Evolutionary conservation across 208 protist genomes (phyloP).

Genomic region (Trypanosoma platydactyli): DNA sequence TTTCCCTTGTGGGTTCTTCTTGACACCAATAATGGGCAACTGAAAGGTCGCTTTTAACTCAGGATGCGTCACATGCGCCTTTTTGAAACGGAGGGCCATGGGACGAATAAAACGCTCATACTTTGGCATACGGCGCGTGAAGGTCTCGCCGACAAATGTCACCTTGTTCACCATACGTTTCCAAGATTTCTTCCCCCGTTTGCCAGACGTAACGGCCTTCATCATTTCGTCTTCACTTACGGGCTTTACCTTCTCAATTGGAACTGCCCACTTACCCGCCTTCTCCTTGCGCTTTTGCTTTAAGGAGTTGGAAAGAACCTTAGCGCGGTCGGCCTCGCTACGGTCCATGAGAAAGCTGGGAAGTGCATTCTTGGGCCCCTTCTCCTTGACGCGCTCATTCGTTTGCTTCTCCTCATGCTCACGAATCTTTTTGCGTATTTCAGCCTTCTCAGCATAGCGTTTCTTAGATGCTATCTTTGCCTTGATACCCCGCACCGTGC

Average conservation of each 20-base stretch:
- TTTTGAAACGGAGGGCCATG: slow-evolving; percentile 98
- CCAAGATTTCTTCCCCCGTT: slow-evolving; percentile 97
- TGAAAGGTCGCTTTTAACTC: slow-evolving; percentile 99
- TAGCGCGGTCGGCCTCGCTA: slow-evolving; percentile 95
- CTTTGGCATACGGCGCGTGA: slow-evolving; percentile 99
- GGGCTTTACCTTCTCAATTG: slow-evolving; percentile 98
- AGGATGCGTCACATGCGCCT: slow-evolving; percentile 99
- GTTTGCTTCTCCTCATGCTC: slow-evolving; percentile 97
- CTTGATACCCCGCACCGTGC: slow-evolving; percentile 97
- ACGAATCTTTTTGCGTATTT: slow-evolving; percentile 99
- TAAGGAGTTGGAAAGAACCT: slow-evolving; percentile 99
- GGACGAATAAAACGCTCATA: slow-evolving; percentile 99
- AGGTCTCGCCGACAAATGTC: slow-evolving; percentile 99
- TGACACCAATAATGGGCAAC: slow-evolving; percentile 99
- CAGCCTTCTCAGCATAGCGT: slow-evolving; percentile 98
- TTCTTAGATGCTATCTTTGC: slow-evolving; percentile 99
- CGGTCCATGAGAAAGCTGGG: slow-evolving; percentile 99
- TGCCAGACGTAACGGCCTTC: slow-evolving; percentile 96
- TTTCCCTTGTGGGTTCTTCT: slow-evolving; percentile 99
- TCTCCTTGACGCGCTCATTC: slow-evolving; percentile 93
- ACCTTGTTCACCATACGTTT: slow-evolving; percentile 99
- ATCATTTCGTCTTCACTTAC: slow-evolving; percentile 99
- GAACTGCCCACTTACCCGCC: slow-evolving; percentile 99
- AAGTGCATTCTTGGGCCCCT: slow-evolving; percentile 95
- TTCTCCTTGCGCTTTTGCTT: slow-evolving; percentile 99